Base-by-base conservation (phyloP, 192 early-diverging fungal species). In the Gamsiella multidivaricata region DNA sequence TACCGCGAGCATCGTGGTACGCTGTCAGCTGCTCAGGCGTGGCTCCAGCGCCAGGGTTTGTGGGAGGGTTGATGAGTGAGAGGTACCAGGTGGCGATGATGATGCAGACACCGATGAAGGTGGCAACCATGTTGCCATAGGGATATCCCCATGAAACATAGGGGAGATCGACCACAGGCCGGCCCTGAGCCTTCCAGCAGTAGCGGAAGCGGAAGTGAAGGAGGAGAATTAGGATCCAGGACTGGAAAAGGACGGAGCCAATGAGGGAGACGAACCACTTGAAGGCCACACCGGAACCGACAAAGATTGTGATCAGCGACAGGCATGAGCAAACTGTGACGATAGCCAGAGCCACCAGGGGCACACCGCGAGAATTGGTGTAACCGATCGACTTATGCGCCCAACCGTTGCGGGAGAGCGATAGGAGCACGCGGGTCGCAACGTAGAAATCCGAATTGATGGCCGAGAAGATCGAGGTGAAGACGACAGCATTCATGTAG, bases 181-280 rank as follows among this genome's bases (percentile, higher is more conserved):
- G 63, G 7, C 88, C 89, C 70, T 97, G 95, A 15, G 82, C 83
- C 23, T 87, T 51, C 59, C 88, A 90, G 25, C 93, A 94, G 29
- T n/a, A n/a, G n/a, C n/a, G n/a, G n/a, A n/a, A n/a, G n/a, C n/a
- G n/a, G n/a, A n/a, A n/a, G n/a, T n/a, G 87, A 87, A 33, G 92
- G 91, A 87, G 94, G 95, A 88, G 85, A 64, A 97, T 97, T 33
- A 88, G 84, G n/a, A 94, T 55, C 95, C 95, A 97, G 52, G 91
- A 92, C 15, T 91, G 82, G 54, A 97, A 90, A 23, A 93, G 90
- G 17, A 92, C 83, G 17, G 95, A 85, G 0, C 93, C 90, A 11
- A 91, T 88, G 3, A 91, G 61, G 46, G 85, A 85, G 39, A 90
- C 82, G 37, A 91, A 80, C 81, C 88, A 91, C 28, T 72, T 73